Percentiles rank a stretch among this genome's conserved stretches.
Conservation (phyloP, 2,329 filamentous ascomycete species). For the Plenodomus lindquistii region DNA sequence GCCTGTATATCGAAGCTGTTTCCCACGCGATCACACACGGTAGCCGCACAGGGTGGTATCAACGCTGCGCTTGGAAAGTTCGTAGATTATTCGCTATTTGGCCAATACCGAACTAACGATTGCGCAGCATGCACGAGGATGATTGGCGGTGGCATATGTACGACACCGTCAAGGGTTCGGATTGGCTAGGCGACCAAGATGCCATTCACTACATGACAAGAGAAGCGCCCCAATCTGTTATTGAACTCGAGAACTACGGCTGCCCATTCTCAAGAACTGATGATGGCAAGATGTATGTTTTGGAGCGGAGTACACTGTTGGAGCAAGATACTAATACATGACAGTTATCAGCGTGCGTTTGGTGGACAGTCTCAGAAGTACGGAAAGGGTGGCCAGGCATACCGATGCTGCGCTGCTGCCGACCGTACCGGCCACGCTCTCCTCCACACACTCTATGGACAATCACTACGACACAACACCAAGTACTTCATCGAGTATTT, state of each 20-base stretch:
- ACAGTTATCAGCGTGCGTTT: slow-evolving; percentile 93
- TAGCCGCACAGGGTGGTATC: slow-evolving; percentile 77
- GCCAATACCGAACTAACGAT: slow-evolving; percentile 23
- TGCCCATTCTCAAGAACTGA: slow-evolving; percentile 97
- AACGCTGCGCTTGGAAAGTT: slow-evolving; percentile 83
- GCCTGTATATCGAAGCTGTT: slow-evolving; percentile 86
- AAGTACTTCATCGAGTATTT: slow-evolving; percentile 99
- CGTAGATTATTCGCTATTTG: slow-evolving; percentile 16
- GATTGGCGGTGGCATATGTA: slow-evolving; percentile 99
- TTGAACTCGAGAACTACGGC: slow-evolving; percentile 96
- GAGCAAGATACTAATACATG: slow-evolving; percentile 9
- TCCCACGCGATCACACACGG: slow-evolving; percentile 82
- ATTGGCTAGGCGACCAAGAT: slow-evolving; percentile 97
- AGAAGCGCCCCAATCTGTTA: slow-evolving; percentile 87
- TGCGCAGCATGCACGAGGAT: slow-evolving; percentile 81
- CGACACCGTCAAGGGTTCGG: slow-evolving; percentile 95
- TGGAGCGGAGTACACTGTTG: neutral
- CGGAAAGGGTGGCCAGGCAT: slow-evolving; percentile 96
- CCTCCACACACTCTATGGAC: slow-evolving; percentile 96
- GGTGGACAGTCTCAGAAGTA: slow-evolving; percentile 95
- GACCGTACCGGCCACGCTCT: slow-evolving; percentile 97
- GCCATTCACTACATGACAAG: slow-evolving; percentile 99
- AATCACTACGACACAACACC: slow-evolving; percentile 95
- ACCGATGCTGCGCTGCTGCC: slow-evolving; percentile 93
- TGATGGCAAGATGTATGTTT: slow-evolving; percentile 81